These are phyloP conservation scores for Vanilla planifolia DNA, from an alignment of 106 monocot genomes.

Conservation along the genomic window DNA sequence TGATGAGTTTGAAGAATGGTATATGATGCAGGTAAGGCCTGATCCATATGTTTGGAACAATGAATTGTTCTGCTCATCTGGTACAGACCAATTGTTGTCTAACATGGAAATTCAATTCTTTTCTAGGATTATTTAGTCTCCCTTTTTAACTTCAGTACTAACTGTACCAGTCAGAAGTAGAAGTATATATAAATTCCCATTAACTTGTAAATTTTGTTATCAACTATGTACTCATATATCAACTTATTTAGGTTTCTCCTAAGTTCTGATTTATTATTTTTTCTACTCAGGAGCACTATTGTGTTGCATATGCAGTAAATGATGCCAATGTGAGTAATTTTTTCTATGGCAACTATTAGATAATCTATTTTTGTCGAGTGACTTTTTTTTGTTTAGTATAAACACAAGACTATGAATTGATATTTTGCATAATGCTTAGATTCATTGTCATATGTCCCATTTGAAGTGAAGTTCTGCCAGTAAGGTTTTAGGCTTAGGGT, in stretches of 20 bases:
- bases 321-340: slow-evolving; percentile 67
- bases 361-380: too few species aligned
- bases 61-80: background rate
- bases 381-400: too few species aligned
- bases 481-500: too few species aligned
- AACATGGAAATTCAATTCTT: background rate
- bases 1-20: slow-evolving; percentile 99
- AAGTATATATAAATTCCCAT: too few species aligned
- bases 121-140: background rate
- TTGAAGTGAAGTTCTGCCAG: too few species aligned
- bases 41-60: background rate
- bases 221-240: too few species aligned
- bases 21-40: slow-evolving; percentile 95
- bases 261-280: slow-evolving; percentile 9
- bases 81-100: background rate
- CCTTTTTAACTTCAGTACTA: background rate
- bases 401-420: too few species aligned
- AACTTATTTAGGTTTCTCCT: background rate
- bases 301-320: slow-evolving; percentile 78
- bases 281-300: slow-evolving; percentile 81
- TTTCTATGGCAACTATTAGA: background rate
- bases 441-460: too few species aligned
- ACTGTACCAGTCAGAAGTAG: background rate
- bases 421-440: too few species aligned
- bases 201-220: too few species aligned